These are phyloP conservation scores for Nicotiana obtusifolia DNA, from an alignment of 257 asterid species.

Conservation along the genomic window DNA sequence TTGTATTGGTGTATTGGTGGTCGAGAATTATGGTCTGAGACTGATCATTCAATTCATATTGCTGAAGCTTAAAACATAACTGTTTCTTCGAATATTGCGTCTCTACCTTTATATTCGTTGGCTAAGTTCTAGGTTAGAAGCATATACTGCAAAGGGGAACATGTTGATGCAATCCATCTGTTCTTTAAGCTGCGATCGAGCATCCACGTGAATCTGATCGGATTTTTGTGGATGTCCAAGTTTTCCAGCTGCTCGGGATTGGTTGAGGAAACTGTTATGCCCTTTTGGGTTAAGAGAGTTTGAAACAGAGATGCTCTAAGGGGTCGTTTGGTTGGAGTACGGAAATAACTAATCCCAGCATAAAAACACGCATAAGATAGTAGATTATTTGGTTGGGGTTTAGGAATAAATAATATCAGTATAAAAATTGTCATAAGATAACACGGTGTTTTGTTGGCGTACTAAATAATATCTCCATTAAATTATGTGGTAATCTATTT, in stretches of 20 bases:
- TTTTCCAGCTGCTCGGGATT: neutral
- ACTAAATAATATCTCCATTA: too few species aligned
- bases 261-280: neutral
- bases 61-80: neutral
- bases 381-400: too few species aligned
- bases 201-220: neutral
- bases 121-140: neutral
- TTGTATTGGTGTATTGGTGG: neutral
- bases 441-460: too few species aligned
- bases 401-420: too few species aligned
- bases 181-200: neutral
- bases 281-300: neutral
- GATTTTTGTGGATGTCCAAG: neutral
- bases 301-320: neutral
- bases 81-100: neutral
- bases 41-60: neutral
- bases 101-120: neutral
- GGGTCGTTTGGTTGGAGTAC: too few species aligned
- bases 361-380: too few species aligned
- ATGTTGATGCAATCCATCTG: neutral
- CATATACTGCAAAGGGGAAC: neutral
- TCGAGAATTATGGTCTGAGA: constrained; percentile 1
- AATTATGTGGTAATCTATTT: too few species aligned
- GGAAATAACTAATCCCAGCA: too few species aligned
- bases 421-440: too few species aligned